Base-by-base conservation (phyloP, 2,329 filamentous ascomycete species). In the Samsoniella hepiali region DNA sequence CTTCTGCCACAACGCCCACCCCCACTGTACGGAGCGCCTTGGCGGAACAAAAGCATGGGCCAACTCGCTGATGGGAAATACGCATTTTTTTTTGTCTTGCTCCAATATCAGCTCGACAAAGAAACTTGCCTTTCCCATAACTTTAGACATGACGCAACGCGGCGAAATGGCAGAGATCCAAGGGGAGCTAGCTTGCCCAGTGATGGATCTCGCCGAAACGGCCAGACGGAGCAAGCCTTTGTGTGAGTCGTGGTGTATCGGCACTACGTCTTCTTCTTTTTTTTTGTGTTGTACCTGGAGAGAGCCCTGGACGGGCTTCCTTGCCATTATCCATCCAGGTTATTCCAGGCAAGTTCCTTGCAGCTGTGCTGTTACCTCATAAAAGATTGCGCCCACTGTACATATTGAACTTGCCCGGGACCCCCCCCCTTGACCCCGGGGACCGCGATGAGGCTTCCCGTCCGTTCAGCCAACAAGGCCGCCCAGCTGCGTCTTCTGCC, bases 61-160 rank as follows among this genome's bases (percentile, higher is more conserved):
- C 56, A 38, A 17, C 5, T 27, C 9, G 51, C 51, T 44, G 53
- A 15, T 56, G 38, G 36, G 53, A 56, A 10, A 56, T 34, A 42
- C 38, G 32, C 50, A 42, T 40, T 22, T 22, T 22, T 22, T 22
- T 7, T 36, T 49, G 22, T 10, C 17, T n/a, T 9, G 40, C 29
- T 29, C 45, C 34, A 40, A 9, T 58, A 58, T 49, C 50, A 49
- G 22, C 22, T 22, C 11, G 22, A 22, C 8, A 53, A 45, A 10
- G 45, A 61, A 61, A 61, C 29, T 61, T 54, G 58, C 58, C 58
- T 61, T 61, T 61, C 58, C 58, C 58, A 54, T 32, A 36, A 34
- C 40, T 17, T 22, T 27, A 58, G 45, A 29, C 11, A 42, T 50
- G 57, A 59, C 44, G 57, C 57, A 51, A 51, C 7, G 22, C 22